phyloP scores from a whole-genome alignment of 2,329 filamentous ascomycete species.

The Trichoderma sp. region DNA sequence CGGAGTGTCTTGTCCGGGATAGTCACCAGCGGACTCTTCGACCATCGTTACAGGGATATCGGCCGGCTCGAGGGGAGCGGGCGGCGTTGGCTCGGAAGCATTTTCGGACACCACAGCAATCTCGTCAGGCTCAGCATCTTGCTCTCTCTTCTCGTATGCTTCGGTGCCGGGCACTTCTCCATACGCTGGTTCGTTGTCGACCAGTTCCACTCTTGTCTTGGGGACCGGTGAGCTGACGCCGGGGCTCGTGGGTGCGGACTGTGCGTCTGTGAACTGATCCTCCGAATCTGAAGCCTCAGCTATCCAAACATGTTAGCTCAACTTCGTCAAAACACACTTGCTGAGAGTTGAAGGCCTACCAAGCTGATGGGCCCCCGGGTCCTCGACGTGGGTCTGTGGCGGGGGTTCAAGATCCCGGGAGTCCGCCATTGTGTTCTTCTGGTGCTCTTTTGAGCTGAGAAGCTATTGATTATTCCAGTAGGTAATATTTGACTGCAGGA shows the following conservation, averaged over 20 bases:
- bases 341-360: constrained; percentile 42
- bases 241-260: constrained; percentile 54
- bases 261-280: constrained; percentile 71
- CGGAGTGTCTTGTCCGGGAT: constrained; percentile 48
- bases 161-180: constrained; percentile 66
- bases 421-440: constrained; percentile 37
- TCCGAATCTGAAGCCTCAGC: constrained; percentile 65
- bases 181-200: constrained; percentile 56
- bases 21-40: constrained; percentile 54
- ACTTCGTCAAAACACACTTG: neutral
- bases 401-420: constrained; percentile 41
- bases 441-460: constrained; percentile 4
- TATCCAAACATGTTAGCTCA: constrained; percentile 36
- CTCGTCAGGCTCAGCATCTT: constrained; percentile 64
- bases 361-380: constrained; percentile 65
- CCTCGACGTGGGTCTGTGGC: constrained; percentile 44
- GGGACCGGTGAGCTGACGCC: constrained; percentile 57
- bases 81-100: constrained; percentile 34
- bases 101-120: constrained; percentile 53
- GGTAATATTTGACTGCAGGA: neutral
- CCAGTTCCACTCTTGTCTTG: constrained; percentile 61
- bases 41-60: constrained; percentile 56
- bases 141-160: constrained; percentile 58
- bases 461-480: neutral
- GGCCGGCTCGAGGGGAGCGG: constrained; percentile 32